Evolutionary conservation across 768 basidiomycete genomes (phyloP).

Genomic region (Pleurotus salmoneostramineus): DNA sequence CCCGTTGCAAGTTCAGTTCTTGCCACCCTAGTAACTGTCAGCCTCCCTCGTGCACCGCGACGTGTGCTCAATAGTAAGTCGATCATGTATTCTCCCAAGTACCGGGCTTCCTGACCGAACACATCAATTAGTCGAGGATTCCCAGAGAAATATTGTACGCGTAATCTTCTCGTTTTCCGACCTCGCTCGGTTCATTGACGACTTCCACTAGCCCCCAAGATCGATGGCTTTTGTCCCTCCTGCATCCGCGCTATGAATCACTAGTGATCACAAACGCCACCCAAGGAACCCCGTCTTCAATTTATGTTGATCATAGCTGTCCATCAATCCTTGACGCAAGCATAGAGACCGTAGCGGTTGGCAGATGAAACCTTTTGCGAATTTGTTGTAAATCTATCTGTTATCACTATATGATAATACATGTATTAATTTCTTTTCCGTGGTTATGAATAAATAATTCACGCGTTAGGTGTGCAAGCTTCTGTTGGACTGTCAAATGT

Average conservation of each 20-base stretch:
- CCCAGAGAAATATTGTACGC: constrained; percentile 44
- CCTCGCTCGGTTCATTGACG: neutral
- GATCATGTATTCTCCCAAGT: neutral
- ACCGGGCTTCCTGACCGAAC: constrained; percentile 6
- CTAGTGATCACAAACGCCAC: neutral
- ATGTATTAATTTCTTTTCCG: neutral
- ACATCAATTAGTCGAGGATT: constrained; percentile 29
- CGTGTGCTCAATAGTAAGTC: constrained; percentile 48
- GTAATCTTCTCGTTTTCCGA: neutral
- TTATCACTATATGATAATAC: too few species aligned
- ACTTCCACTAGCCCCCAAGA: constrained; percentile 32
- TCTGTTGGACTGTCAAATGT: neutral
- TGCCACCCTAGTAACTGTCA: constrained; percentile 33
- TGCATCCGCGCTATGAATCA: constrained; percentile 22
- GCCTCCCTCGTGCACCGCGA: constrained; percentile 30
- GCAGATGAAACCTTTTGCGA: neutral
- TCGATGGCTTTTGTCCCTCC: constrained; percentile 36
- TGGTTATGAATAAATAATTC: neutral
- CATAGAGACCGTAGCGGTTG: neutral
- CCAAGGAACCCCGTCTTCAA: neutral
- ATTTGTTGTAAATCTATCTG: neutral
- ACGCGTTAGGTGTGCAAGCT: neutral
- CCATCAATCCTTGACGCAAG: constrained; percentile 5
- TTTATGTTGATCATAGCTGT: neutral
- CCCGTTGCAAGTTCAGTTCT: constrained; percentile 52